A percentile compares a stretch with the other conserved stretches of the same genome.
Evolutionary conservation across 768 basidiomycete species (phyloP).

Genomic region (Leccinellum rugosiceps): DNA sequence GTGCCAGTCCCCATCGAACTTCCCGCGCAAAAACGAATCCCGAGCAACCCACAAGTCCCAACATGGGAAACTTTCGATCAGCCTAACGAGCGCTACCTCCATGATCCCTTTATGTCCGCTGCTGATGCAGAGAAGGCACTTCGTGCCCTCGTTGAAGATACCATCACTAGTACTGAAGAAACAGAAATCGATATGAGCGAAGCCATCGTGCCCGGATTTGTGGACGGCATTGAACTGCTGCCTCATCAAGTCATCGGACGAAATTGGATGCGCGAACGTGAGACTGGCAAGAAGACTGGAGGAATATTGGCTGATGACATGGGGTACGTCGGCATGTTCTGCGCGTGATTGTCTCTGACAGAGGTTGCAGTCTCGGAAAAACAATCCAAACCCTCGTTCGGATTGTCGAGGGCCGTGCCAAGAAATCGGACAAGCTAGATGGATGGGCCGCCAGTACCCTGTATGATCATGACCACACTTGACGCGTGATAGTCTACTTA

Average conservation of each 20-base stretch:
- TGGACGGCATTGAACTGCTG: slow-evolving; percentile 62
- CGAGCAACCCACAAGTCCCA: slow-evolving; percentile 9
- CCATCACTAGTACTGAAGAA: slow-evolving; percentile 50
- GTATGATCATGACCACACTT: slow-evolving; percentile 38
- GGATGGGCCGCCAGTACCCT: slow-evolving; percentile 73
- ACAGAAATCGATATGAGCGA: slow-evolving; percentile 55
- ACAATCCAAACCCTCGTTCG: slow-evolving; percentile 89
- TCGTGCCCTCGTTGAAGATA: slow-evolving; percentile 70
- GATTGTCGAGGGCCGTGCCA: slow-evolving; percentile 79
- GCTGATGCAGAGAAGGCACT: slow-evolving; percentile 75
- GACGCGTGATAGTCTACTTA: not conserved
- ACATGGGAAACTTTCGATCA: slow-evolving; percentile 32
- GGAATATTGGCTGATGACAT: slow-evolving; percentile 93
- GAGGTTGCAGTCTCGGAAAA: slow-evolving; percentile 67
- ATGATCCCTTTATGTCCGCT: slow-evolving; percentile 37
- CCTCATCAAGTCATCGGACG: slow-evolving; percentile 89
- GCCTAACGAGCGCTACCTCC: slow-evolving; percentile 22
- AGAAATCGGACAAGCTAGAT: slow-evolving; percentile 62
- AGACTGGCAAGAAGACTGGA: slow-evolving; percentile 72
- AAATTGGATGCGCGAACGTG: slow-evolving; percentile 84
- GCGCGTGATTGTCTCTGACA: slow-evolving; percentile 4
- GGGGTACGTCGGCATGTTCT: slow-evolving; percentile 49
- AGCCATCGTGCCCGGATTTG: slow-evolving; percentile 75
- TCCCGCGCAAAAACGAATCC: slow-evolving; percentile 17
- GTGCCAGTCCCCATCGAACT: slow-evolving; percentile 34